phyloP scores from a whole-genome alignment of 306 rosid genomes.

The Dalbergia cultrata region DNA sequence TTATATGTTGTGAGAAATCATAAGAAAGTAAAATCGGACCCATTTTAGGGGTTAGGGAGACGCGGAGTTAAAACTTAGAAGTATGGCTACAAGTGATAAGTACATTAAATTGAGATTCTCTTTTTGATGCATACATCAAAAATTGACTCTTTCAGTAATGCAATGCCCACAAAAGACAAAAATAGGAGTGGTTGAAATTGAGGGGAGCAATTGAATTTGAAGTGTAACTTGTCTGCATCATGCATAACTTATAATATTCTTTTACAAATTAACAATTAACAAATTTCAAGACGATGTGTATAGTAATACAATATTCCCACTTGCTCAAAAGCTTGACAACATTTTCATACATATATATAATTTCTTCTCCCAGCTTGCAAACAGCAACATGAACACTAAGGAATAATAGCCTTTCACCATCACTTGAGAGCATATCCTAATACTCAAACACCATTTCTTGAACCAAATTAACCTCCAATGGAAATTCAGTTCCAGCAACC shows the following conservation, averaged over 20 bases:
- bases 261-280: constrained; percentile 18
- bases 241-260: constrained; percentile 27
- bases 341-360: constrained; percentile 43
- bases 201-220: constrained; percentile 38
- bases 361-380: constrained; percentile 44
- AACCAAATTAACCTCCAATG: constrained; percentile 48
- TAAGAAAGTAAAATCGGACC: background rate
- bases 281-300: constrained; percentile 27
- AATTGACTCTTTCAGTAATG: constrained; percentile 48
- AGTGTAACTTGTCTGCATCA: constrained; percentile 49
- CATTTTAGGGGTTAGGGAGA: constrained; percentile 17
- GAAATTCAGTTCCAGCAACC: constrained; percentile 78
- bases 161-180: constrained; percentile 34
- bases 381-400: constrained; percentile 44
- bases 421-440: background rate
- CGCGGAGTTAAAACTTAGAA: background rate
- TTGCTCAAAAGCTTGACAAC: constrained; percentile 53
- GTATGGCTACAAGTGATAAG: background rate
- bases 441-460: constrained; percentile 29
- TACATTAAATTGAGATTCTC: constrained; percentile 27
- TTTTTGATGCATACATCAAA: constrained; percentile 33
- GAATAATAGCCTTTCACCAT: constrained; percentile 44
- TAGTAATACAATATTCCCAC: constrained; percentile 46
- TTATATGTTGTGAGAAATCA: background rate
- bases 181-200: constrained; percentile 39